phyloP scores from a whole-genome alignment of 1,284 basidiomycete species.

The Schizophyllum commune region DNA sequence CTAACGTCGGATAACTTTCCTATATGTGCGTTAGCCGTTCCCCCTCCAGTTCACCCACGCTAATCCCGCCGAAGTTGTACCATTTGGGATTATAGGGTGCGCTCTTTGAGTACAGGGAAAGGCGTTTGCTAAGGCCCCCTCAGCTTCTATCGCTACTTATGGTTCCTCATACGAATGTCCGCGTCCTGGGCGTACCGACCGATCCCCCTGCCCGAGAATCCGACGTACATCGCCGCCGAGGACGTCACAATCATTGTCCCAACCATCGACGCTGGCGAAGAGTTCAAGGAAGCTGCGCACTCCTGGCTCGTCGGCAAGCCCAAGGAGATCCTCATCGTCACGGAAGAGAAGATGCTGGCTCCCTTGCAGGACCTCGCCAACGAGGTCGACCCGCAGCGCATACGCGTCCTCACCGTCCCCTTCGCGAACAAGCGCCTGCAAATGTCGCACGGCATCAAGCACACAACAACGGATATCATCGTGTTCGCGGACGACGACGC shows the following conservation, averaged over 20 bases:
- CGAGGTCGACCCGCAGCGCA: conserved; percentile 74
- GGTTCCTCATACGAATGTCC: conserved; percentile 78
- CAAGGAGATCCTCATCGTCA: conserved; percentile 90
- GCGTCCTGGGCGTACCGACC: conserved; percentile 76
- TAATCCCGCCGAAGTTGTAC: conserved; percentile 53
- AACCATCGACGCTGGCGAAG: conserved; percentile 90
- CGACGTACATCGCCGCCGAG: conserved; percentile 81
- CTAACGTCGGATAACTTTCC: conserved; percentile 75
- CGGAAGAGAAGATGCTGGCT: conserved; percentile 83
- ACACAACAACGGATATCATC: conserved; percentile 87
- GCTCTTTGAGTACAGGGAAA: conserved; percentile 18
- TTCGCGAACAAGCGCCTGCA: conserved; percentile 91
- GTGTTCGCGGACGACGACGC: conserved; percentile 95
- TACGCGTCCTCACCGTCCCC: conserved; percentile 83
- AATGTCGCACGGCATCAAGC: conserved; percentile 87
- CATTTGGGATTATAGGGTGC: conserved; percentile 86
- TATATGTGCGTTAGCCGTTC: conserved; percentile 48
- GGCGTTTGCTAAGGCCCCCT: conserved; percentile 9
- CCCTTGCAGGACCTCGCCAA: conserved; percentile 84
- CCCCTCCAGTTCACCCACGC: conserved; percentile 6
- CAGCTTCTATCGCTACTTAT: conserved; percentile 85
- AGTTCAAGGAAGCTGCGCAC: conserved; percentile 88
- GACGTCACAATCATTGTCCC: conserved; percentile 94
- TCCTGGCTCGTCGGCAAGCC: conserved; percentile 87
- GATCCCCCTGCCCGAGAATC: conserved; percentile 79